These are phyloP conservation scores for Lentinula detonsa DNA, from an alignment of 768 basidiomycete genomes.

Conservation along the genomic window DNA sequence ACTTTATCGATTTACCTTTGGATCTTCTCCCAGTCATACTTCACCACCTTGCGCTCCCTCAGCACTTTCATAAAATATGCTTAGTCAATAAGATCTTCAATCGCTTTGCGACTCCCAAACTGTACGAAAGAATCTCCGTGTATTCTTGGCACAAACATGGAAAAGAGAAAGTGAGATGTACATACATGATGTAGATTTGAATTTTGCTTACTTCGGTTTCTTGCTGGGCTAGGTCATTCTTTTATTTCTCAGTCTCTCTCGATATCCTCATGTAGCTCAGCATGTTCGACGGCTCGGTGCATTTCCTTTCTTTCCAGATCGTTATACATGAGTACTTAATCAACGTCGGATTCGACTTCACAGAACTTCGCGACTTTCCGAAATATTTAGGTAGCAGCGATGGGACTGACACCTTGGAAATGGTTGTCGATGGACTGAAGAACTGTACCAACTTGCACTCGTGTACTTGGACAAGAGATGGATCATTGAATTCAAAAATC, in stretches of 20 bases:
- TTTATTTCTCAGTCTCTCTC: conserved; percentile 57
- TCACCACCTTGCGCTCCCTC: conserved; percentile 40
- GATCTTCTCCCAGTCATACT: conserved; percentile 60
- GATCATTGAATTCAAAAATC: conserved; percentile 57
- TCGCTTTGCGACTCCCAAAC: conserved; percentile 35
- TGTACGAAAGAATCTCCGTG: conserved; percentile 58
- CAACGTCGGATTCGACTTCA: not conserved
- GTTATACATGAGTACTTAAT: not conserved
- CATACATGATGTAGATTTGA: not conserved
- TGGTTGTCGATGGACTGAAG: conserved; percentile 43
- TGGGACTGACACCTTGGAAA: conserved; percentile 27
- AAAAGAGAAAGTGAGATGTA: conserved; percentile 45
- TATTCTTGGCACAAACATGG: conserved; percentile 68
- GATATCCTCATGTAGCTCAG: conserved; percentile 47
- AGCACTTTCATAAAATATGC: conserved; percentile 44
- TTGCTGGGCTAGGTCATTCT: conserved; percentile 40
- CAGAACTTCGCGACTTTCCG: conserved; percentile 74
- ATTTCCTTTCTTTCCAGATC: conserved; percentile 13
- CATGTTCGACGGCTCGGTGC: conserved; percentile 55
- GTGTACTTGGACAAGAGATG: conserved; percentile 79
- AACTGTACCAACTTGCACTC: conserved; percentile 58
- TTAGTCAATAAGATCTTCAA: conserved; percentile 56
- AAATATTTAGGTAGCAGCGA: conserved; percentile 32
- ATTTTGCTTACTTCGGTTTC: not conserved
- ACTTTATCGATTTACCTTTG: conserved; percentile 47